Base-by-base conservation (phyloP, 495 filamentous ascomycete genomes). In the Neurospora tetraspora region DNA sequence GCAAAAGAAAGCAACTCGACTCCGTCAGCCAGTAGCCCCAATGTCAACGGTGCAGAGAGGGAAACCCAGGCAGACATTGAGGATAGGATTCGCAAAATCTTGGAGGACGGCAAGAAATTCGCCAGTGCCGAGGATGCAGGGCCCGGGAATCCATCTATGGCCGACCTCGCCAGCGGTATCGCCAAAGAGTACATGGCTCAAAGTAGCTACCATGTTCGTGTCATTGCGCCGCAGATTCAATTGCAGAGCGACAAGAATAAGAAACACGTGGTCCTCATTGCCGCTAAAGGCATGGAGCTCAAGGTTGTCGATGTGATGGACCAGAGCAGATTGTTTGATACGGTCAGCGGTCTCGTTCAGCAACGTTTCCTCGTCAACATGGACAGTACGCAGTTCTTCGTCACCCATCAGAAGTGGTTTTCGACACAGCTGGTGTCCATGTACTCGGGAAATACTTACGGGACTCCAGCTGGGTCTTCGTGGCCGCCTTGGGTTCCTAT, bases 401-500 rank as follows among this genome's bases (percentile, higher is more conserved):
- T 98, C 70, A 96, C 96, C 8, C 94, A 93, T 72, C 91, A 94
- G 74, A 94, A 95, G 81, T 93, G 89, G 76, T 92, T 98, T 80
- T 89, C 89, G 47, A 85, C 86, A 4, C 89, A 92, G 71, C 89
- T 94, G 73, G 86, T 97, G 71, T 93, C 94, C 61, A 91, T 98
- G 83, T 98, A 98, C 77, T 93, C 95, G 4, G 96, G 93, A 20
- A 97, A 94, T 81, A 90, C 89, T 70, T 99, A 98, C 76, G 96
- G 96, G 68, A 92, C 94, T 43, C 90, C 92, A 16, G 85, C 89
- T 37, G 92, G 91, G 18, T 94, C 94, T 38, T 89, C 92, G 5
- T 99, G 96, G 96, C 96, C 96, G 5, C 96, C 96, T 38, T 99
- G 96, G 96, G 91, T 98, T 43, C 94, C 96, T 4, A 89, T 98